Conservation (phyloP, 768 basidiomycete genomes). For the Serendipita vermifera region DNA sequence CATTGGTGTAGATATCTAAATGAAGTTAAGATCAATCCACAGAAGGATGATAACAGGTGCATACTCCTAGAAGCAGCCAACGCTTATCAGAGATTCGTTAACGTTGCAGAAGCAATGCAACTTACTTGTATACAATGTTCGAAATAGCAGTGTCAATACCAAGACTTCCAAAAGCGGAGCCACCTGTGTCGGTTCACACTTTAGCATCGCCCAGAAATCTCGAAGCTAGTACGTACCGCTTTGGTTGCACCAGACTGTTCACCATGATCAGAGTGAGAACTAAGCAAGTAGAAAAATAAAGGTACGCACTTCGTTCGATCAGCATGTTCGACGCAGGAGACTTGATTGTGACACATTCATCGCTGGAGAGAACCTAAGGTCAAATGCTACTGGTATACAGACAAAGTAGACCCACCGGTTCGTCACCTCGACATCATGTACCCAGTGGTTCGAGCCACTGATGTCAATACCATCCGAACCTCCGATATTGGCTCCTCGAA, state of each 20-base stretch:
- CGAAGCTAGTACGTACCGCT: no score
- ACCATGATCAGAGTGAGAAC: not conserved
- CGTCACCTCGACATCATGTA: constrained; percentile 26
- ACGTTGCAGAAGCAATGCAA: not conserved
- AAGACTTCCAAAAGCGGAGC: constrained; percentile 4
- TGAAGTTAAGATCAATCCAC: not conserved
- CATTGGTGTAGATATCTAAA: constrained; percentile 15
- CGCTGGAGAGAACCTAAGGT: constrained; percentile 8
- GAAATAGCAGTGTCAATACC: not conserved
- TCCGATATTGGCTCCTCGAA: constrained; percentile 20
- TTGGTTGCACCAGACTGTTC: constrained; percentile 24
- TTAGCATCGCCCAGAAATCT: no score
- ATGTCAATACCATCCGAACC: constrained; percentile 24
- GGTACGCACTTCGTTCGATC: constrained; percentile 18
- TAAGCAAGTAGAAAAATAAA: not conserved
- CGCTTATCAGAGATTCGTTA: not conserved
- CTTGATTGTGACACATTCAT: constrained; percentile 27
- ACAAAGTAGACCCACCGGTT: constrained; percentile 15
- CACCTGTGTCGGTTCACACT: no score
- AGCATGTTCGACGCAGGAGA: constrained; percentile 22
- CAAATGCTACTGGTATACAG: not conserved
- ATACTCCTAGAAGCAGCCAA: not conserved
- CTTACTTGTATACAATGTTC: constrained; percentile 7
- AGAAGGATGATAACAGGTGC: not conserved
- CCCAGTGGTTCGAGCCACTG: constrained; percentile 23